Conservation (phyloP, 2,329 filamentous ascomycete species). For the Gliomastix tumulicola region DNA sequence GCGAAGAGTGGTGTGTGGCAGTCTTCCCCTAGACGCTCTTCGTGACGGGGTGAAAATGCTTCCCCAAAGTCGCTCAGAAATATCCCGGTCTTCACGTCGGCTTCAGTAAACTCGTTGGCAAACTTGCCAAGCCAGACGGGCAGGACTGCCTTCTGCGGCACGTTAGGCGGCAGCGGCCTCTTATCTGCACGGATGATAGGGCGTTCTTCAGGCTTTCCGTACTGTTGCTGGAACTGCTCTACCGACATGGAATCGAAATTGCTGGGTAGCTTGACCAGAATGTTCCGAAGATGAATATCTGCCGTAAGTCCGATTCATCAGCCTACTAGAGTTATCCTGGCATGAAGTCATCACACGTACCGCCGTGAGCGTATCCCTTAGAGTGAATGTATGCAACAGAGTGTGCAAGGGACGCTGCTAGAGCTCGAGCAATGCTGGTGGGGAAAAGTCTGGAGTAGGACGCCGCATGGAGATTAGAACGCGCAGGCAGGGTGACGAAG, state of each 20-base stretch:
- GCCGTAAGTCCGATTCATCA: too few relatives aligned
- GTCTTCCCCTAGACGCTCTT: slow-evolving; percentile 12
- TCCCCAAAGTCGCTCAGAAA: slow-evolving; percentile 27
- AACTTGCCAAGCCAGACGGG: slow-evolving; percentile 16
- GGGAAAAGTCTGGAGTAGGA: slow-evolving; percentile 10
- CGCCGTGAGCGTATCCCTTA: slow-evolving; percentile 13
- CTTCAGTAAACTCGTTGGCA: slow-evolving; percentile 15
- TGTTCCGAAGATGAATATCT: slow-evolving; percentile 13
- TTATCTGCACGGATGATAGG: slow-evolving; percentile 13
- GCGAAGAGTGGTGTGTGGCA: slow-evolving; percentile 18
- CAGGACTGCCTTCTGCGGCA: slow-evolving; percentile 14
- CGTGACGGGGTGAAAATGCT: slow-evolving; percentile 14
- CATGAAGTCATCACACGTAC: not conserved
- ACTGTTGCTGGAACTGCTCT: slow-evolving; percentile 19
- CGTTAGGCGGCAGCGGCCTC: slow-evolving; percentile 13
- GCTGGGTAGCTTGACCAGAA: slow-evolving; percentile 15
- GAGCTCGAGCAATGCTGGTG: slow-evolving; percentile 10
- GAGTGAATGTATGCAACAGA: slow-evolving; percentile 19
- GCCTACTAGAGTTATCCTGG: not conserved
- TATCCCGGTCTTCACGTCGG: too few relatives aligned
- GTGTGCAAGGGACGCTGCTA: slow-evolving; percentile 14
- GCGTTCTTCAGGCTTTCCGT: slow-evolving; percentile 17
- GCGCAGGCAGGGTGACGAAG: slow-evolving; percentile 11
- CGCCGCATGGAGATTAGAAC: slow-evolving; percentile 9
- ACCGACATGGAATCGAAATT: slow-evolving; percentile 17